Conservation (phyloP, 2,329 filamentous ascomycete genomes). For the Trichoderma sp. region DNA sequence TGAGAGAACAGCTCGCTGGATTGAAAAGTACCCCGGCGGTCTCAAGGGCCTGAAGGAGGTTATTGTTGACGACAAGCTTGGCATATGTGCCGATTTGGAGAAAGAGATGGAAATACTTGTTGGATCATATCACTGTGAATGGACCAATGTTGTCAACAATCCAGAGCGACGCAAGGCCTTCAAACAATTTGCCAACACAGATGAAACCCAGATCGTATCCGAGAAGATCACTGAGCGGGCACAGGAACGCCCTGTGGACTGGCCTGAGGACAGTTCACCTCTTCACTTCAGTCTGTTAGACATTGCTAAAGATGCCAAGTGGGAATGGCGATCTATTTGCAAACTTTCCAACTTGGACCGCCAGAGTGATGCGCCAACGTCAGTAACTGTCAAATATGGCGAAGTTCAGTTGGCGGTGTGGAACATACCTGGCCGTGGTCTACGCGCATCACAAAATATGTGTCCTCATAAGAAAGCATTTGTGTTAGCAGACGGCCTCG, state of each 20-base stretch:
- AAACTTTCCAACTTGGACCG: constrained; percentile 67
- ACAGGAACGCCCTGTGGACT: constrained; percentile 72
- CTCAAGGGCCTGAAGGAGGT: constrained; percentile 82
- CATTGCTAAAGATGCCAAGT: constrained; percentile 59
- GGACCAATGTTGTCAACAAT: constrained; percentile 77
- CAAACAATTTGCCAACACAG: constrained; percentile 80
- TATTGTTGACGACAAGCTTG: constrained; percentile 80
- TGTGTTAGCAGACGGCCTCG: constrained; percentile 80
- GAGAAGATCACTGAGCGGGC: constrained; percentile 74
- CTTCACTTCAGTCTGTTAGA: constrained; percentile 70
- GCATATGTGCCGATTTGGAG: constrained; percentile 81
- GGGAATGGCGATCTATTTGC: constrained; percentile 78
- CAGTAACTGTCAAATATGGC: constrained; percentile 75
- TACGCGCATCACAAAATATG: constrained; percentile 91
- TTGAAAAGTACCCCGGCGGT: constrained; percentile 80
- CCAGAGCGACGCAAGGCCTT: constrained; percentile 70
- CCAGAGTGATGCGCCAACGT: constrained; percentile 35
- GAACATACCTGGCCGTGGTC: constrained; percentile 72
- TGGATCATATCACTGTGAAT: constrained; percentile 85
- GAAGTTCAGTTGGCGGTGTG: constrained; percentile 89
- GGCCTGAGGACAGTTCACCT: constrained; percentile 67
- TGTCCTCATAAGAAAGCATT: constrained; percentile 91
- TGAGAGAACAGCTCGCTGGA: constrained; percentile 84
- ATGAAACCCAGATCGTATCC: constrained; percentile 67
- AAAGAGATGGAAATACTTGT: constrained; percentile 86